Percentiles rank a stretch among this genome's conserved stretches.
Evolutionary conservation across 2,329 filamentous ascomycete genomes (phyloP).

Genomic region (Colletotrichum orchidophilum): DNA sequence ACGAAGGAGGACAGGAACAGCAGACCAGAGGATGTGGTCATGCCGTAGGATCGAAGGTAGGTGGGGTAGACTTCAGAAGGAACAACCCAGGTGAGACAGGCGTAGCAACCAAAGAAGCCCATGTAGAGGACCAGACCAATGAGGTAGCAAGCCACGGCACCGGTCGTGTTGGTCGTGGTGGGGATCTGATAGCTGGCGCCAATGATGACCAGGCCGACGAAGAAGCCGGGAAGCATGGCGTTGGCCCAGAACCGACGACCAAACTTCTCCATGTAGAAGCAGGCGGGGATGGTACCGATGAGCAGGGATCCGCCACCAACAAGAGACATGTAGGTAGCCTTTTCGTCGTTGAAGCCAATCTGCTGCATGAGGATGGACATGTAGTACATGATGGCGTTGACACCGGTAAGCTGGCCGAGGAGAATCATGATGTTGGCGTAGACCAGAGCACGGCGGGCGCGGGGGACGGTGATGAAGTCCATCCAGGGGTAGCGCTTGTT

Average conservation of each 20-base stretch:
- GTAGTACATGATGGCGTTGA: constrained; percentile 78
- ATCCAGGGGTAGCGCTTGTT: constrained; percentile 73
- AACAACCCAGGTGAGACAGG: constrained; percentile 72
- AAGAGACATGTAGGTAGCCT: constrained; percentile 78
- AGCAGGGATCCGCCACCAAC: constrained; percentile 75
- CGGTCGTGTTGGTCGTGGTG: constrained; percentile 52
- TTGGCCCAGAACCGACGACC: constrained; percentile 81
- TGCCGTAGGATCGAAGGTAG: constrained; percentile 77
- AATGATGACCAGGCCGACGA: constrained; percentile 73
- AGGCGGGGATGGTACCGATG: constrained; percentile 73
- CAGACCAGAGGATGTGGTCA: constrained; percentile 74
- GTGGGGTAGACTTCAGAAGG: constrained; percentile 78
- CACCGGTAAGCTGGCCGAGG: constrained; percentile 75
- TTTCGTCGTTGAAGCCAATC: constrained; percentile 70
- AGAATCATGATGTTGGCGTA: constrained; percentile 78
- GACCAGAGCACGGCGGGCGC: constrained; percentile 71
- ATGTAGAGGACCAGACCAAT: constrained; percentile 75
- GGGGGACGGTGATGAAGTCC: constrained; percentile 77
- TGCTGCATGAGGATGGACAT: constrained; percentile 74
- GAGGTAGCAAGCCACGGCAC: constrained; percentile 69
- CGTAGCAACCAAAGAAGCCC: constrained; percentile 73
- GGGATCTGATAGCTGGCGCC: constrained; percentile 70
- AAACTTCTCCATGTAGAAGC: constrained; percentile 77
- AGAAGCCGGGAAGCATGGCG: constrained; percentile 76
- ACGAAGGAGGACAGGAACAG: constrained; percentile 78